A percentile compares a stretch with the other conserved stretches of the same genome.
phyloP scores from a whole-genome alignment of 306 rosid genomes.

The Delonix regia region DNA sequence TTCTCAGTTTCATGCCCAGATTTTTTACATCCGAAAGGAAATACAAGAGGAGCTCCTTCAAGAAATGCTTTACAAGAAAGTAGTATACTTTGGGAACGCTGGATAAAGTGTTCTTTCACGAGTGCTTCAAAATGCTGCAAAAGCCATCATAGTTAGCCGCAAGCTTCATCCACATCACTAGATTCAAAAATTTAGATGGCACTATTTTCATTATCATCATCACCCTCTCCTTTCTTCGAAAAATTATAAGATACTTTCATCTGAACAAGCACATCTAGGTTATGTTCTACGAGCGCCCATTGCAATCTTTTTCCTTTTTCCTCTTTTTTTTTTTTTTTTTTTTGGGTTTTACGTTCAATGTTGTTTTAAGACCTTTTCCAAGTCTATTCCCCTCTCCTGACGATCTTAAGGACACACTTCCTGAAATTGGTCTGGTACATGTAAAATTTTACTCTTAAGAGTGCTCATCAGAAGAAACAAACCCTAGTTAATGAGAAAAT shows the following conservation, averaged over 20 bases:
- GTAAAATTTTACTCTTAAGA: too few species aligned
- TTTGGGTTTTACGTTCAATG: too few species aligned
- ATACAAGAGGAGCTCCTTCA: slow-evolving; percentile 80
- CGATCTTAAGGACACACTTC: too few species aligned
- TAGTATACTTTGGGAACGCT: slow-evolving; percentile 58
- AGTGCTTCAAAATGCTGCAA: slow-evolving; percentile 86
- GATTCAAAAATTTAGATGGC: background rate
- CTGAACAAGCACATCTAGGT: background rate
- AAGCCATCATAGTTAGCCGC: slow-evolving; percentile 33
- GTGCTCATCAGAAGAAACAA: background rate
- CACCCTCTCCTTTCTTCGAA: background rate
- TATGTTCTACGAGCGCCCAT: background rate
- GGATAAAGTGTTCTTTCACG: slow-evolving; percentile 76
- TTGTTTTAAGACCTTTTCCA: too few species aligned
- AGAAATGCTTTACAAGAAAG: slow-evolving; percentile 72
- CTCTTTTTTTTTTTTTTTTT: too few species aligned
- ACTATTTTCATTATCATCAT: background rate
- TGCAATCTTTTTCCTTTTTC: too few species aligned
- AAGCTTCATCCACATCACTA: background rate
- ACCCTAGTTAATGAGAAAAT: background rate
- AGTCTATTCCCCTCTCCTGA: too few species aligned
- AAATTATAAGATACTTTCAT: background rate
- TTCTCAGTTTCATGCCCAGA: slow-evolving; percentile 41
- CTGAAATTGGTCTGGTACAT: too few species aligned
- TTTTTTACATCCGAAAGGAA: slow-evolving; percentile 48